These are phyloP conservation scores for Salicornia ramosissima DNA, from an alignment of 148 eudicot genomes.

Conservation along the genomic window DNA sequence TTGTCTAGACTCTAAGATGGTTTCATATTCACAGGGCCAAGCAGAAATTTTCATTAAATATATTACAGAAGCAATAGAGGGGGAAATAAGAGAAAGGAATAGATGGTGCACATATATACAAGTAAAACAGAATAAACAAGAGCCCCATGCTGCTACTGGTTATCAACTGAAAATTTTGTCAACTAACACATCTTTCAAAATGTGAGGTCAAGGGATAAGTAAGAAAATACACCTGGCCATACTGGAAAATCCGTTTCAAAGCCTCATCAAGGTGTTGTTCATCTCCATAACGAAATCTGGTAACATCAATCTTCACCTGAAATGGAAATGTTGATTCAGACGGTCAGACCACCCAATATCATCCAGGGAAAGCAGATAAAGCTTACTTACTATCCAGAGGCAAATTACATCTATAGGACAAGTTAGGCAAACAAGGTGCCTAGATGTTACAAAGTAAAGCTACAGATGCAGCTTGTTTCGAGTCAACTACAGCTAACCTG, in stretches of 20 bases:
- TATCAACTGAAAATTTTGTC: neutral
- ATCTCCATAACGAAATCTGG: conserved; percentile 92
- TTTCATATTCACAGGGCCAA: neutral
- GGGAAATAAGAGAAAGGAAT: neutral
- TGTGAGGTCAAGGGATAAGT: conserved; percentile 9
- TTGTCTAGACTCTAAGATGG: neutral
- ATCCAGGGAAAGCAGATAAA: conserved; percentile 9
- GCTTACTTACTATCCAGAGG: neutral
- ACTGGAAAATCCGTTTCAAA: conserved; percentile 85
- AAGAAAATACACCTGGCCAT: conserved; percentile 64
- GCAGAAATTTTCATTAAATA: neutral
- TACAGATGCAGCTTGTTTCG: neutral
- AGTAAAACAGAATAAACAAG: neutral
- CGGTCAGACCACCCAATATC: conserved; percentile 9
- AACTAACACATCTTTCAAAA: neutral
- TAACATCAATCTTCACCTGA: conserved; percentile 92
- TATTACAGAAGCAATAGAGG: neutral
- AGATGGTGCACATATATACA: neutral
- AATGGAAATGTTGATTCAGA: conserved; percentile 9
- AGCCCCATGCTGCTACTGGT: neutral
- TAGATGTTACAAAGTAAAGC: neutral
- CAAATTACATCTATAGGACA: conserved; percentile 1
- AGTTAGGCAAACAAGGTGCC: neutral
- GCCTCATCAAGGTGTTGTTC: conserved; percentile 99
- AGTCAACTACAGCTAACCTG: conserved; percentile 49